phyloP scores from a whole-genome alignment of 164 flowering plant genomes.

The Warburgia ugandensis region DNA sequence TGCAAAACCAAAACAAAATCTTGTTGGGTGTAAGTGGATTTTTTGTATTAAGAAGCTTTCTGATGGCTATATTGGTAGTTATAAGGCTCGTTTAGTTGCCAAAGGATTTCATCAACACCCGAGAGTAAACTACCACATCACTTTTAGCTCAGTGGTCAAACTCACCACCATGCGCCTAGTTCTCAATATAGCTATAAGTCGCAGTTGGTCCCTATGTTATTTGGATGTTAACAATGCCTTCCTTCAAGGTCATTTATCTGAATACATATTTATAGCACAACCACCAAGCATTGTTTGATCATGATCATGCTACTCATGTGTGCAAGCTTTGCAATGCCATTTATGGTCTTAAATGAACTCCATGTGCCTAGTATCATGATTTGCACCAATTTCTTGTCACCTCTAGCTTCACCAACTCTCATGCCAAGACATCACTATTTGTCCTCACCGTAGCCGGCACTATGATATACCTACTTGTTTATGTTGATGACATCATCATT shows the following conservation, averaged over 20 bases:
- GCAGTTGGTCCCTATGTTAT: too few species aligned
- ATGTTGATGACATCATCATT: too few species aligned
- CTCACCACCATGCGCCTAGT: too few species aligned
- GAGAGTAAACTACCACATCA: neutral
- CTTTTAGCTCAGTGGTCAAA: neutral
- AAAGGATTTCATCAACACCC: neutral
- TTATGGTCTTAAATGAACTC: constrained; percentile 2
- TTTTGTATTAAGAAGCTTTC: neutral
- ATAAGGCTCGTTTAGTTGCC: too few species aligned
- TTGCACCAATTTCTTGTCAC: neutral
- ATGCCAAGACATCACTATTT: neutral
- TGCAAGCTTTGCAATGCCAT: neutral
- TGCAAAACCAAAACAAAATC: too few species aligned
- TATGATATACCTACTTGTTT: too few species aligned
- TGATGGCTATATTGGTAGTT: neutral
- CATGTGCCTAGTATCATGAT: constrained; percentile 1
- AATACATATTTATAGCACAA: too few species aligned
- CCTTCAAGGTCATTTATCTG: too few species aligned
- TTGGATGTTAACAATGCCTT: too few species aligned
- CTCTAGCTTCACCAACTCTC: neutral
- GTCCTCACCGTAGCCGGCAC: too few species aligned
- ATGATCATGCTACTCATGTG: neutral
- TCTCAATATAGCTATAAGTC: too few species aligned
- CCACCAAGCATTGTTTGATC: constrained; percentile 3
- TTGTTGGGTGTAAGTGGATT: too few species aligned